Base-by-base conservation (phyloP, 2,329 filamentous ascomycete species). In the Conoideocrella luteorostrata region DNA sequence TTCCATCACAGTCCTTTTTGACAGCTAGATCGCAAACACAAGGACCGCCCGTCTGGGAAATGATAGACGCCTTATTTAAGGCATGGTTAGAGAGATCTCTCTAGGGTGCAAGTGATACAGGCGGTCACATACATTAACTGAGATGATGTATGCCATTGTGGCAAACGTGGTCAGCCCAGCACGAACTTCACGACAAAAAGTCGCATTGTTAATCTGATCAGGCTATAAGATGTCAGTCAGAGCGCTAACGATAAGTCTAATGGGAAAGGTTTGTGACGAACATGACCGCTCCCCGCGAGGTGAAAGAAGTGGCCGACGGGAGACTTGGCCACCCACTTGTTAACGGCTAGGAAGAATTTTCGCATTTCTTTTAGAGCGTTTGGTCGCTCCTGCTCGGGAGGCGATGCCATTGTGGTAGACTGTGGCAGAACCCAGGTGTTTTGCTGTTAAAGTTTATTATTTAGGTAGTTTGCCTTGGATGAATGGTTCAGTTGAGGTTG, bases 141-240 rank as follows among this genome's bases (percentile, higher is more conserved):
- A 83, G 57, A 93, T 89, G 54, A 93, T 91, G 64, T 90, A 91
- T 12, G 86, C 84, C 86, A 89, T 88, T 3, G 84, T 85, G 43
- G 84, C 82, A 58, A 86, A 86, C 3, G 87, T 93, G 2, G 88
- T 88, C 43, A 91, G 61, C 2, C 87, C 88, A 23, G 87, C 88
- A 22, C 87, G 81, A 45, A 93, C 67, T 62, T 93, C 88, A 18
- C 80, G 84, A 50, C 87, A 80, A 62, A 91, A 89, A 47, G 75
- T 81, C 28, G 84, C 76, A 29, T 78, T 78, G 47, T 75, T 74
- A 39, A 88, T 79, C 56, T 85, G 80, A 39, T 80, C 73, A 24
- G 77, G 77, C 84, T 88, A 48, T 28, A 13, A 34, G 20, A 30
- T 9, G 20, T 32, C 10, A 34, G 35, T n/a, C 20, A 6, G 12